phyloP scores from a whole-genome alignment of 345 rosid species.

The Microcos paniculata region DNA sequence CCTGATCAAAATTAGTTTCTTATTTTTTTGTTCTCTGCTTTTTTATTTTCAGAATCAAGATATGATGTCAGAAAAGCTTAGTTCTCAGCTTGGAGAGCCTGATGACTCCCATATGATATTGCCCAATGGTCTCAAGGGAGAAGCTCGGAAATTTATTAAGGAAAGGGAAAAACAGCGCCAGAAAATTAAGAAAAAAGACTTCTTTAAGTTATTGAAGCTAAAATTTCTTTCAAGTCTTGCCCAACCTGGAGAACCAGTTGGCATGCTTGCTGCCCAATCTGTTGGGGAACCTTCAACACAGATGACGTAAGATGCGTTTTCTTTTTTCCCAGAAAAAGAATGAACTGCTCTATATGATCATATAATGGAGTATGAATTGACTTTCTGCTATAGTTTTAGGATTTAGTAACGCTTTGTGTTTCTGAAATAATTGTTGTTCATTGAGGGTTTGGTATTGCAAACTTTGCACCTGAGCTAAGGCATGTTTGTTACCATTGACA shows the following conservation, averaged over 20 bases:
- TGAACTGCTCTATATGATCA: neutral
- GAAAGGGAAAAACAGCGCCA: constrained; percentile 9
- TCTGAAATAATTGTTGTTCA: neutral
- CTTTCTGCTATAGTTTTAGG: too few species aligned
- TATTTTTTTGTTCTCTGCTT: constrained; percentile 6
- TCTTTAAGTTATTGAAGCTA: constrained; percentile 62
- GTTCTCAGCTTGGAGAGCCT: constrained; percentile 40
- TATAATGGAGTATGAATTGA: neutral
- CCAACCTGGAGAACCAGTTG: constrained; percentile 98
- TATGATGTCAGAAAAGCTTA: constrained; percentile 45
- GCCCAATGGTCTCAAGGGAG: constrained; percentile 60
- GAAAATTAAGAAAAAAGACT: constrained; percentile 39
- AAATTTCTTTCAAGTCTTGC: constrained; percentile 85
- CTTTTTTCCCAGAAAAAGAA: constrained; percentile 5
- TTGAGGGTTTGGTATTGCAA: neutral
- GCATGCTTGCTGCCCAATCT: constrained; percentile 97
- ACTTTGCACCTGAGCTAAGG: neutral
- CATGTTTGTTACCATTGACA: neutral
- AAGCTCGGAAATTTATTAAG: constrained; percentile 60
- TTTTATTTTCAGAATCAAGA: constrained; percentile 66
- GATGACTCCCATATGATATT: constrained; percentile 52
- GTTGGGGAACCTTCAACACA: constrained; percentile 99
- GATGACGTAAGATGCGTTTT: constrained; percentile 77
- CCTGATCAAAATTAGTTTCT: constrained; percentile 11
- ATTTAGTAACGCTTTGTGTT: too few species aligned